phyloP scores from a whole-genome alignment of 129 eudicot genomes.

The Silybum marianum region DNA sequence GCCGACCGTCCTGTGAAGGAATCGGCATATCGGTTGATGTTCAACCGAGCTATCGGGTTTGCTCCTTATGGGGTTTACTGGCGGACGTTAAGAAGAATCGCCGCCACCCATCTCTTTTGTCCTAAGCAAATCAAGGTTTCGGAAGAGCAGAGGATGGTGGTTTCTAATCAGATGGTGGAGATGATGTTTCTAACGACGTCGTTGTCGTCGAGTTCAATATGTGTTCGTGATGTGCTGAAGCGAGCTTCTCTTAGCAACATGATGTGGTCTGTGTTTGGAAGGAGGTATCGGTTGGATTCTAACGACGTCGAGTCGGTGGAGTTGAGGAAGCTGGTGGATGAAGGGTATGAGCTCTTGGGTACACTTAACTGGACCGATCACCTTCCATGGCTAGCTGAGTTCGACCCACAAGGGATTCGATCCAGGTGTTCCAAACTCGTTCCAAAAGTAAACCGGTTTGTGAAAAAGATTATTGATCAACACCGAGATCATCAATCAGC shows the following conservation, averaged over 20 bases:
- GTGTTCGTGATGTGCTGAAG: constrained; percentile 69
- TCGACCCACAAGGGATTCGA: constrained; percentile 71
- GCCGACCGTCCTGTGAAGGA: constrained; percentile 83
- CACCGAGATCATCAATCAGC: constrained; percentile 39
- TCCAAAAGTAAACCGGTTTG: constrained; percentile 71
- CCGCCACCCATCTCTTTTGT: constrained; percentile 71
- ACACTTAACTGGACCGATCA: constrained; percentile 83
- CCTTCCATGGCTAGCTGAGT: constrained; percentile 65
- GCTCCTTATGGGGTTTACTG: constrained; percentile 92
- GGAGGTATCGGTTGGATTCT: constrained; percentile 37
- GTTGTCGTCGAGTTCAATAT: not conserved
- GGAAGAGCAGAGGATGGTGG: constrained; percentile 49
- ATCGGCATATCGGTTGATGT: constrained; percentile 83
- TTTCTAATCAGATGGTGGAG: constrained; percentile 50
- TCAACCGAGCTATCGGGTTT: constrained; percentile 87
- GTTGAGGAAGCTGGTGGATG: constrained; percentile 63
- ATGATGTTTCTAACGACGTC: constrained; percentile 18
- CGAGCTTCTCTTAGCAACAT: constrained; percentile 74
- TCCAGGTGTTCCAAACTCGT: constrained; percentile 71
- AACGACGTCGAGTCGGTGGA: constrained; percentile 43
- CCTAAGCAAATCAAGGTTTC: constrained; percentile 70
- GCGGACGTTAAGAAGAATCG: constrained; percentile 69
- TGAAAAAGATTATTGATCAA: constrained; percentile 61
- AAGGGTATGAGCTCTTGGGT: constrained; percentile 87
- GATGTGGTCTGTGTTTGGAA: constrained; percentile 93